Evolutionary conservation across 495 filamentous ascomycete genomes (phyloP).

Genomic region (Aspergillus affinis): DNA sequence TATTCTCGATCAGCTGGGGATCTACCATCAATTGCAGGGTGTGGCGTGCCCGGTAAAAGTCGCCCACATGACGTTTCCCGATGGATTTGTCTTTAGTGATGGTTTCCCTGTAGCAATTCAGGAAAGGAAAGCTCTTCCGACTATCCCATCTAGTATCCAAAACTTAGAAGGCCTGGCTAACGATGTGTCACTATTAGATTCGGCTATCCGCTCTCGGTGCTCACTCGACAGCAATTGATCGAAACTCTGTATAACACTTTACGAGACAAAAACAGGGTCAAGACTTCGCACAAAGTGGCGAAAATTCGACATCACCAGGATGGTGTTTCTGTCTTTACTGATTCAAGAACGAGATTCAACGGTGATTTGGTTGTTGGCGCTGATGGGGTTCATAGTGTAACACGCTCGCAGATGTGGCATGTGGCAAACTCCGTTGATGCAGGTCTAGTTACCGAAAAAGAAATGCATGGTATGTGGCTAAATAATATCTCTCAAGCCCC

Average conservation of each 20-base stretch:
- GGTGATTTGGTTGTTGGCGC: slow-evolving; percentile 48
- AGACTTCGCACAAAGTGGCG: slow-evolving; percentile 13
- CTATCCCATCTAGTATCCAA: neutral
- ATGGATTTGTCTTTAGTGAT: slow-evolving; percentile 18
- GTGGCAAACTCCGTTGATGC: too few relatives aligned
- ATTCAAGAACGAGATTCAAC: slow-evolving; percentile 14
- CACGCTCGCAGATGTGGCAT: slow-evolving; percentile 37
- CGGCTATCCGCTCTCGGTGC: slow-evolving; percentile 21
- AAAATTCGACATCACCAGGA: slow-evolving; percentile 4
- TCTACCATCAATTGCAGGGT: slow-evolving; percentile 32
- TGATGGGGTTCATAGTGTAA: slow-evolving; percentile 50
- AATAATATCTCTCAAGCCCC: too few relatives aligned
- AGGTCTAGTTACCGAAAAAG: slow-evolving; percentile 17
- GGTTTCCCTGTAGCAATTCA: slow-evolving; percentile 12
- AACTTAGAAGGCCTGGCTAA: slow-evolving; percentile 9
- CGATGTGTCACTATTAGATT: neutral
- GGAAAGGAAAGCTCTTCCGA: too few relatives aligned
- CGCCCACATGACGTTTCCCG: slow-evolving; percentile 14
- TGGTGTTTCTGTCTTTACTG: slow-evolving; percentile 9
- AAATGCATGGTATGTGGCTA: slow-evolving; percentile 6
- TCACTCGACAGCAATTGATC: slow-evolving; percentile 33
- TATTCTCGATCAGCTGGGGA: slow-evolving; percentile 49
- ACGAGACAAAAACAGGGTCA: neutral
- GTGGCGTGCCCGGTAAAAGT: slow-evolving; percentile 14
- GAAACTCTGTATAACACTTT: slow-evolving; percentile 22